These are phyloP conservation scores for Mucor racemosus DNA, from an alignment of 371 early-diverging fungal species.

Conservation along the genomic window DNA sequence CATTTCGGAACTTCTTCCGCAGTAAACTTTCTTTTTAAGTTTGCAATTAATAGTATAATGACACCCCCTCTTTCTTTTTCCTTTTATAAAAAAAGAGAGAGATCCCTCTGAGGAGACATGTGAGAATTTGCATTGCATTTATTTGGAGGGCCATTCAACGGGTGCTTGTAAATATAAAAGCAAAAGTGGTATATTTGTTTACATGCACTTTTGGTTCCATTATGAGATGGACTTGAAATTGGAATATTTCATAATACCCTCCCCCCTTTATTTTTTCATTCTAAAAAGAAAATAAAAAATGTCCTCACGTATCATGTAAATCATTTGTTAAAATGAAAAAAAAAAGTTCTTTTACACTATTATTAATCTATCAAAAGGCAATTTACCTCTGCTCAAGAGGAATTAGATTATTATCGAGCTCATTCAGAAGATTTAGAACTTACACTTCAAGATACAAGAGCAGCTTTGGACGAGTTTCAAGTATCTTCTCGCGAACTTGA, in stretches of 20 bases:
- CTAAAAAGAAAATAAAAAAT: not conserved
- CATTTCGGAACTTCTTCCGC: conserved; percentile 5
- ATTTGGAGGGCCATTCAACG: not conserved
- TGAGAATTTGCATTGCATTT: conserved; percentile 3
- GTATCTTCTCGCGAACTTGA: conserved; percentile 65
- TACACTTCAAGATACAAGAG: conserved; percentile 60
- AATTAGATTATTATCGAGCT: conserved; percentile 61
- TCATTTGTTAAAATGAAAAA: no score
- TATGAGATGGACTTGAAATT: not conserved
- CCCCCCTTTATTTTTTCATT: conserved; percentile 1
- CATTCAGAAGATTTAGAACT: conserved; percentile 54
- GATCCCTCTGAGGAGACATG: not conserved
- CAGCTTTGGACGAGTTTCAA: conserved; percentile 67
- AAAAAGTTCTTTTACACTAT: not conserved
- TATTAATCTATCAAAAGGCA: conserved; percentile 31
- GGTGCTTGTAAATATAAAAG: not conserved
- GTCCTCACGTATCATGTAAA: conserved; percentile 21
- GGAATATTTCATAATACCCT: not conserved
- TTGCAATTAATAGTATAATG: not conserved
- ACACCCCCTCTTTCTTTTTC: not conserved
- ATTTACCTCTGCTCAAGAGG: conserved; percentile 58
- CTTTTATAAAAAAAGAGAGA: not conserved
- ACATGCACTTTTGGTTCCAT: not conserved
- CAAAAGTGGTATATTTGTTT: not conserved
- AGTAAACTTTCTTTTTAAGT: not conserved